Evolutionary conservation across 179 eudicot species (phyloP), one percentile per base, ranked within the genome.

Genomic region (Beta macrorhiza): DNA sequence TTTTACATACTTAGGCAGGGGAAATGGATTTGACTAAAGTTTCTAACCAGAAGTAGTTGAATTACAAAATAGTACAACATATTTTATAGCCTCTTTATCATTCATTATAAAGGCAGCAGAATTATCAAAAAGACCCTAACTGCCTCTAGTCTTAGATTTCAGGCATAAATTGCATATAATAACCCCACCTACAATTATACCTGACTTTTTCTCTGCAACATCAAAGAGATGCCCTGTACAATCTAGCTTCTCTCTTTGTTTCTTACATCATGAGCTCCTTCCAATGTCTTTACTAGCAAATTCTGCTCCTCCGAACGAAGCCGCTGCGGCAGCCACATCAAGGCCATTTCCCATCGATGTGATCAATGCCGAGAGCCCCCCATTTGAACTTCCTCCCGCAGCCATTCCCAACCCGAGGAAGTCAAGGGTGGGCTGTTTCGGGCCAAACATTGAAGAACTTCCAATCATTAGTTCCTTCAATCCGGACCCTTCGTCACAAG

Each of bases 381-480:
- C 79, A 17, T 87, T 84, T 5, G 91, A 80, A 77, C 91, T 90
- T 13, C 95, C 91, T 62, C 91, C 91, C 37, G 89, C 93, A 1
- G 95, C 92, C 93, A 94, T 91, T 25, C 98, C 98, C 73, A 94
- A 80, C 22, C 99, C 99, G 3, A 95, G 93, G 79, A 95, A 88
- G 89, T 95, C 98, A 5, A 95, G 95, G 45, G 98, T 95, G 4
- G 98, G 87, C 62, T 89, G 98, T 85, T 93, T 92, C 15, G 94
- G 95, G 56, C 92, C 91, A 67, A 90, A 93, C 69, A 91, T 86
- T 29, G 98, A 89, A 20, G 95, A 89, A n/a, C 88, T 87, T 63
- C 93, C 97, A 82, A 93, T 85, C 98, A 95, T 95, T 72, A 93
- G 81, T 67, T 93, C 98, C 84, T 91, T 88, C 84, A 91, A 65